phyloP scores from a whole-genome alignment of 495 filamentous ascomycete species.

The Penicillium nucicola region DNA sequence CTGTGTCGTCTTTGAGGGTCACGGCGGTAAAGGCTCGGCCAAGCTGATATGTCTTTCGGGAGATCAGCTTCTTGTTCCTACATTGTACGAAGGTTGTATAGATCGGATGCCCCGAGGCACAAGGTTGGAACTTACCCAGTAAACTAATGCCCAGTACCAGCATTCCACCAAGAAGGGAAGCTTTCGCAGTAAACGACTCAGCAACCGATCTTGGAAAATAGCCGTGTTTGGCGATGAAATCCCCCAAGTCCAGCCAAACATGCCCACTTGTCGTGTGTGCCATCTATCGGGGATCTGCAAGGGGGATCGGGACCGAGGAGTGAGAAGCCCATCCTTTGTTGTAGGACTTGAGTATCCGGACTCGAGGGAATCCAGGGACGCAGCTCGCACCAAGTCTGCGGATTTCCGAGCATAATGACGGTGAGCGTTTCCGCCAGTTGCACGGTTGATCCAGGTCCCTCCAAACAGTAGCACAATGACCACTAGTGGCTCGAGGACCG shows the following conservation, averaged over 20 bases:
- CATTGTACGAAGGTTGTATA: background rate
- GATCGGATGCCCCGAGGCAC: background rate
- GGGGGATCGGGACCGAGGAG: slow-evolving; percentile 25
- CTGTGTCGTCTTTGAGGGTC: slow-evolving; percentile 54
- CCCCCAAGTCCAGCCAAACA: slow-evolving; percentile 27
- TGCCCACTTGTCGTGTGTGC: slow-evolving; percentile 40
- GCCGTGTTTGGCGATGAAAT: slow-evolving; percentile 55
- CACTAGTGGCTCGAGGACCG: slow-evolving; percentile 51
- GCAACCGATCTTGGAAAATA: slow-evolving; percentile 48
- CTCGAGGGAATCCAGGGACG: slow-evolving; percentile 30
- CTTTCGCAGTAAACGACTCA: slow-evolving; percentile 59
- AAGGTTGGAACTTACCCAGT: slow-evolving; percentile 48
- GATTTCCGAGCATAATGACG: slow-evolving; percentile 15
- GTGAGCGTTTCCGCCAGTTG: slow-evolving; percentile 14
- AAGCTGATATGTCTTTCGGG: slow-evolving; percentile 55
- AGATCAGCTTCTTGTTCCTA: background rate
- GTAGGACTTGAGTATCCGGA: slow-evolving; percentile 27
- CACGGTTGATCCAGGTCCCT: slow-evolving; percentile 57
- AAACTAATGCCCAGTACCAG: slow-evolving; percentile 76
- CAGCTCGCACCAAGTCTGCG: slow-evolving; percentile 8
- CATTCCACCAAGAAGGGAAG: slow-evolving; percentile 77
- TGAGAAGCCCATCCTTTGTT: slow-evolving; percentile 30
- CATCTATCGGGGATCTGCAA: slow-evolving; percentile 26
- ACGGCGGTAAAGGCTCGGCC: slow-evolving; percentile 61
- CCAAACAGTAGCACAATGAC: slow-evolving; percentile 56